These are phyloP conservation scores for Oxytropis ochrocephala DNA, from an alignment of 306 rosid species.

Conservation along the genomic window DNA sequence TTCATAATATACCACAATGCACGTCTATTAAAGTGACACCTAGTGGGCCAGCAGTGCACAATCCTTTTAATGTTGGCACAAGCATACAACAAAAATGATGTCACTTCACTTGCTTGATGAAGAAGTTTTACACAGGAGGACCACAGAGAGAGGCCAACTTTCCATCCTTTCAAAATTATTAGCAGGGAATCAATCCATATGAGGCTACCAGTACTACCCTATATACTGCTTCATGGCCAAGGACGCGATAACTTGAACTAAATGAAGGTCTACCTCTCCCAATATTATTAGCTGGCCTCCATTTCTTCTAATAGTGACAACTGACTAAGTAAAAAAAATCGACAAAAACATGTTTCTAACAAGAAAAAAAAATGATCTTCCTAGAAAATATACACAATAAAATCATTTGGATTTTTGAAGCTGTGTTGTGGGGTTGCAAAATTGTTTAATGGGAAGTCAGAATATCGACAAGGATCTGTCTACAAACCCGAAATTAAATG, in stretches of 20 bases:
- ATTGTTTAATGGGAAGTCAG: not conserved
- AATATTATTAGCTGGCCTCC: not conserved
- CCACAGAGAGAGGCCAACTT: not conserved
- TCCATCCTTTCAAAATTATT: not conserved
- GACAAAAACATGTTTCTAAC: not conserved
- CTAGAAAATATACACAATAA: not conserved
- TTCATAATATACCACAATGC: not conserved
- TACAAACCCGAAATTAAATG: not conserved
- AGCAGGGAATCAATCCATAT: not conserved
- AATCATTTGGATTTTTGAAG: not conserved
- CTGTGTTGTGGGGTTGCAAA: not conserved
- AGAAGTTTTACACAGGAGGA: not conserved
- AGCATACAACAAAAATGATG: constrained; percentile 3
- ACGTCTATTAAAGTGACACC: not conserved
- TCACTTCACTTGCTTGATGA: constrained; percentile 1
- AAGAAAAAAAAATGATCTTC: not conserved
- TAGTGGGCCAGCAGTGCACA: not conserved
- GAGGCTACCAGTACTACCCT: not conserved
- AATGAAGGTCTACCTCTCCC: not conserved
- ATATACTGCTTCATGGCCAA: not conserved
- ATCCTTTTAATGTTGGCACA: not conserved
- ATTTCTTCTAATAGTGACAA: not conserved
- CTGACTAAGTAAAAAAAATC: not conserved
- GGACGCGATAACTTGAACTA: not conserved
- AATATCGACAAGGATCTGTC: not conserved